Evolutionary conservation across 768 basidiomycete genomes (phyloP).

Genomic region (Boletellus emodensis): DNA sequence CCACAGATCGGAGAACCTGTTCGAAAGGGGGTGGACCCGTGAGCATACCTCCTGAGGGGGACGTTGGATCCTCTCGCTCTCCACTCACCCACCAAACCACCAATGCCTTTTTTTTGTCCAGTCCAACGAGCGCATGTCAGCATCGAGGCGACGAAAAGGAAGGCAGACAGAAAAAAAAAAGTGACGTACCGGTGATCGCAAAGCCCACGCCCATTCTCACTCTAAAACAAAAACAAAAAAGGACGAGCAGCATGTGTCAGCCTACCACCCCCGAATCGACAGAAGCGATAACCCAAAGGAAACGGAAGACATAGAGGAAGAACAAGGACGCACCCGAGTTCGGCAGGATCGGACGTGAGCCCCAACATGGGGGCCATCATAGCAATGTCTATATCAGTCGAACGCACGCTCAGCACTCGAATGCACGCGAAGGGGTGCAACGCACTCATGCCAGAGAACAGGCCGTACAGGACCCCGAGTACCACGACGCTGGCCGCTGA

Average conservation of each 20-base stretch:
- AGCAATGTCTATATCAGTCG: slow-evolving; percentile 29
- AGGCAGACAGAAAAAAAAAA: background rate
- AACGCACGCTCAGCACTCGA: background rate
- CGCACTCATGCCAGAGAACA: slow-evolving; percentile 46
- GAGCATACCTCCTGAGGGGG: background rate
- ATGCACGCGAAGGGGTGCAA: background rate
- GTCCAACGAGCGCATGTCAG: background rate
- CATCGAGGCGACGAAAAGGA: background rate
- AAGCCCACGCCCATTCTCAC: slow-evolving; percentile 47
- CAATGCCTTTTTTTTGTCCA: slow-evolving; percentile 16
- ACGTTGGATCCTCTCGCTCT: too few species aligned
- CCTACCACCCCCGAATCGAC: too few species aligned
- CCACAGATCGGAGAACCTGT: slow-evolving; percentile 56
- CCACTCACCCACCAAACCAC: slow-evolving; percentile 18
- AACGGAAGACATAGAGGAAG: slow-evolving; percentile 4
- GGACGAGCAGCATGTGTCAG: background rate
- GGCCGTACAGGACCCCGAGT: slow-evolving; percentile 45
- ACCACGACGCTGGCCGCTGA: slow-evolving; percentile 36
- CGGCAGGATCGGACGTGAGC: slow-evolving; percentile 43
- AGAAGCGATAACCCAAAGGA: too few species aligned
- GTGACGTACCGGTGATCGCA: slow-evolving; percentile 35
- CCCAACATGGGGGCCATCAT: slow-evolving; percentile 43
- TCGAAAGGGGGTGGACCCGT: slow-evolving; percentile 19
- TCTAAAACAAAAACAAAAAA: slow-evolving; percentile 7
- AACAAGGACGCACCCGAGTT: slow-evolving; percentile 42